These are phyloP conservation scores for Thinopyrum elongatum DNA, from an alignment of 176 grass and related monocot species.

Conservation along the genomic window DNA sequence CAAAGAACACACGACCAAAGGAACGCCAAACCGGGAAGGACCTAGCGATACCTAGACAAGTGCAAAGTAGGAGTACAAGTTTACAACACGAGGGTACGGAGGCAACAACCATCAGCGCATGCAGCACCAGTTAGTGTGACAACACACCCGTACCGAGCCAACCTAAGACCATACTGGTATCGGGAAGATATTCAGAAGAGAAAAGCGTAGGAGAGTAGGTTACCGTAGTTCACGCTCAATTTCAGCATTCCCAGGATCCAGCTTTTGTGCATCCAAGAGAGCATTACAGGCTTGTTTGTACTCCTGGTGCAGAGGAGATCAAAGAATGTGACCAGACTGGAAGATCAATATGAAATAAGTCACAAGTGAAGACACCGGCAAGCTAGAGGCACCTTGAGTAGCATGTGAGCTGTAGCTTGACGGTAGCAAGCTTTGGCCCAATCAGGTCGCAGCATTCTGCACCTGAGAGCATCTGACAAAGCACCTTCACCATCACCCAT, in stretches of 20 bases:
- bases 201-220: not conserved
- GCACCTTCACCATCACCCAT: slow-evolving; percentile 43
- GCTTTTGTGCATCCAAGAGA: slow-evolving; percentile 29
- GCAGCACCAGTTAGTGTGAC: too few relatives aligned
- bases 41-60: too few relatives aligned
- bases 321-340: not conserved
- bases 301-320: not conserved
- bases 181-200: not conserved
- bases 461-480: slow-evolving; percentile 37
- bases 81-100: too few relatives aligned
- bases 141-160: not conserved
- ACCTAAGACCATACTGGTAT: not conserved
- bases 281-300: slow-evolving; percentile 28
- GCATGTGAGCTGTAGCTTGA: slow-evolving; percentile 6
- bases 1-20: too few relatives aligned
- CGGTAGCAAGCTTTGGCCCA: slow-evolving; percentile 38
- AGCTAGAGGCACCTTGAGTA: slow-evolving; percentile 19
- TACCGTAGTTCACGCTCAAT: slow-evolving; percentile 27
- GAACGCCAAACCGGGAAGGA: too few relatives aligned
- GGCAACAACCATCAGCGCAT: too few relatives aligned
- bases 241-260: slow-evolving; percentile 31
- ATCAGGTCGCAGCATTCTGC: slow-evolving; percentile 27
- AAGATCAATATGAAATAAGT: not conserved
- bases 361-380: not conserved
- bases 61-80: too few relatives aligned